Evolutionary conservation across 1,284 basidiomycete genomes (phyloP).

Genomic region (Peniophora sp.): DNA sequence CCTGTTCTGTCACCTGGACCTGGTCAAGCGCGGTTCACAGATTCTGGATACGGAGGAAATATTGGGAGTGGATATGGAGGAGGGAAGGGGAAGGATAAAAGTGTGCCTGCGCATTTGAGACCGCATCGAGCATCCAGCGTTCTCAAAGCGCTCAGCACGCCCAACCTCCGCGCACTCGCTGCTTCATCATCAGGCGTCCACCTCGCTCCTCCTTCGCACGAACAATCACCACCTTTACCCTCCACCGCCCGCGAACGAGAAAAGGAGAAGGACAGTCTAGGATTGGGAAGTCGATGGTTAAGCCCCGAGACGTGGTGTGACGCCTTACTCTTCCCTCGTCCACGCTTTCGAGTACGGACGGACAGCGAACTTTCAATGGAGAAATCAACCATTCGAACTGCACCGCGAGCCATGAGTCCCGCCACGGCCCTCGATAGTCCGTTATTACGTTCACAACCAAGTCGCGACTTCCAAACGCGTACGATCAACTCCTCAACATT

Average conservation of each 20-base stretch:
- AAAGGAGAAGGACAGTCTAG: no score
- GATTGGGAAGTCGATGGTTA: slow-evolving; percentile 37
- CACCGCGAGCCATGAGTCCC: neutral
- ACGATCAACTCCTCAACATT: neutral
- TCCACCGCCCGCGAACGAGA: no score
- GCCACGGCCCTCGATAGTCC: neutral
- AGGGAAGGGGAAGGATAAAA: slow-evolving; percentile 1
- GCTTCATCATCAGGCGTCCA: slow-evolving; percentile 29
- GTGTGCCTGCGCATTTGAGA: slow-evolving; percentile 14
- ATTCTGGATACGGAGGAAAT: slow-evolving; percentile 8
- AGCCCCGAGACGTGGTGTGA: slow-evolving; percentile 75
- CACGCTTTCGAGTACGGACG: slow-evolving; percentile 46
- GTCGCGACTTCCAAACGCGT: neutral
- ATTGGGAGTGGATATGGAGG: slow-evolving; percentile 16
- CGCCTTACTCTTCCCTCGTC: slow-evolving; percentile 65
- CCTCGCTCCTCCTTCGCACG: neutral
- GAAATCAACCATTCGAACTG: neutral
- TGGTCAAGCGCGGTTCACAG: slow-evolving; percentile 11
- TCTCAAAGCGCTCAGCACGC: slow-evolving; percentile 49
- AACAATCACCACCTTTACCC: no score
- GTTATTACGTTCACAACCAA: neutral
- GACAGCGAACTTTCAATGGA: slow-evolving; percentile 15
- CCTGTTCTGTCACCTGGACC: slow-evolving; percentile 16
- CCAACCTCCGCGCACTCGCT: slow-evolving; percentile 39
- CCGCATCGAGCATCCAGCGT: slow-evolving; percentile 15